These are phyloP conservation scores for apple (Malus domestica) DNA, from an alignment of 306 rosid species.

Conservation along the genomic window ASM211411v1 NC_041796.1:19795501-19796000, in stretches of 20 bases:
- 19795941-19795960: constrained; percentile 45
- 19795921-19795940: constrained; percentile 44
- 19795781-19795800: constrained; percentile 93
- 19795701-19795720: constrained; percentile 94
- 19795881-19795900: constrained; percentile 97
- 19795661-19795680: constrained; percentile 89
- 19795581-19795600: constrained; percentile 93
- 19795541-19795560: constrained; percentile 83
- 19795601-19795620: constrained; percentile 72
- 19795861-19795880: constrained; percentile 23
- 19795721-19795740: constrained; percentile 83
- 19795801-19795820: constrained; percentile 92
- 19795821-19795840: constrained; percentile 79
- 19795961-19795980: constrained; percentile 48
- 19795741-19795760: constrained; percentile 90
- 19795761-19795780: constrained; percentile 77
- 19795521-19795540: constrained; percentile 91
- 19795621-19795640: constrained; percentile 79
- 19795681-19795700: constrained; percentile 88
- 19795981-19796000: constrained; percentile 43
- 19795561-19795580: constrained; percentile 96
- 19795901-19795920: constrained; percentile 12
- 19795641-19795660: constrained; percentile 82
- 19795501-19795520: constrained; percentile 76
- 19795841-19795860: constrained; percentile 19